These are phyloP conservation scores for Lunasporangiospora selenospora DNA, from an alignment of 192 early-diverging fungal genomes.

Conservation along the genomic window DNA sequence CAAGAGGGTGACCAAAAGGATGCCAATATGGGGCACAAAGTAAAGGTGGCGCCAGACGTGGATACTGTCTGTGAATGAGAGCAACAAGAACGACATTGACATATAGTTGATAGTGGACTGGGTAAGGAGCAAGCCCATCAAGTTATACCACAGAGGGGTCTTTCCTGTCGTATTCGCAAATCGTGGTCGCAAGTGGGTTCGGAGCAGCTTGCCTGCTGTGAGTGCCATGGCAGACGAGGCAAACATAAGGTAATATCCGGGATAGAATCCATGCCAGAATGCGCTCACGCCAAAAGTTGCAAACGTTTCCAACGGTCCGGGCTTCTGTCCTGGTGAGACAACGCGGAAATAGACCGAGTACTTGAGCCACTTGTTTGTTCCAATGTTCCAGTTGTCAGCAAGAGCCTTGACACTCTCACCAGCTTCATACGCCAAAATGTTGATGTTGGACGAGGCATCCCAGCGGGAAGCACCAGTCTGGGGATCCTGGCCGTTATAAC, in stretches of 20 bases:
- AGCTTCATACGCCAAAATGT: slow-evolving; percentile 75
- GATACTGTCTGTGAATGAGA: slow-evolving; percentile 61
- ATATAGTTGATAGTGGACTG: slow-evolving; percentile 72
- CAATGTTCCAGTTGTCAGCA: slow-evolving; percentile 90
- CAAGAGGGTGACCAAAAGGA: slow-evolving; percentile 46
- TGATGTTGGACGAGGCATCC: slow-evolving; percentile 78
- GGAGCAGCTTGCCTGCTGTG: slow-evolving; percentile 19
- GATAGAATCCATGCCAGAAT: slow-evolving; percentile 96
- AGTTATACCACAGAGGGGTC: slow-evolving; percentile 64
- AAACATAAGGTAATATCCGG: slow-evolving; percentile 78
- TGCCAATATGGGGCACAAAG: slow-evolving; percentile 65
- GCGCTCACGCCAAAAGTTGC: slow-evolving; percentile 85
- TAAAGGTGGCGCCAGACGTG: slow-evolving; percentile 67
- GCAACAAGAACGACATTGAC: slow-evolving; percentile 73
- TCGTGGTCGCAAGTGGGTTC: slow-evolving; percentile 13
- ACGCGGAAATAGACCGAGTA: slow-evolving; percentile 86
- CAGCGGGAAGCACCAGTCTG: slow-evolving; percentile 64
- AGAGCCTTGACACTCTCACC: slow-evolving; percentile 77
- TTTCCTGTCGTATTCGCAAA: slow-evolving; percentile 11
- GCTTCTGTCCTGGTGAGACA: slow-evolving; percentile 53
- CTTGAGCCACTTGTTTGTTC: slow-evolving; percentile 87
- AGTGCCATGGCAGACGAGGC: slow-evolving; percentile 18
- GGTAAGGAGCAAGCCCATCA: slow-evolving; percentile 71
- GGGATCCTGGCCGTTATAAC: slow-evolving; percentile 74
- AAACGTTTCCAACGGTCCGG: slow-evolving; percentile 66